Conservation (phyloP, 2,329 filamentous ascomycete genomes). For the Dactylellina drechsleri region DNA sequence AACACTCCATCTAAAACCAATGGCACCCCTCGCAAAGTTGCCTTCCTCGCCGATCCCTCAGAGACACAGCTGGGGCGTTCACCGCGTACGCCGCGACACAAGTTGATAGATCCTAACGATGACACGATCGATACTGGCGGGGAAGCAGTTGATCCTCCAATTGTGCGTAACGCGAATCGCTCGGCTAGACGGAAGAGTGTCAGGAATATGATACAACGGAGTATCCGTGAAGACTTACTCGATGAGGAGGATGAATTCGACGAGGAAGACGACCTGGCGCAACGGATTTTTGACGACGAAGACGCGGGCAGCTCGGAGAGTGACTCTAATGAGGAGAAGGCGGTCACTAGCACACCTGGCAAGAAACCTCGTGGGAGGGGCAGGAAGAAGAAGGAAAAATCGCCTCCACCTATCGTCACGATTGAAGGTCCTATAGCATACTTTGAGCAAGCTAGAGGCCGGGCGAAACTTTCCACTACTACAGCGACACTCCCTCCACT, state of each 20-base stretch:
- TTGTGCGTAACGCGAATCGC: slow-evolving; percentile 70
- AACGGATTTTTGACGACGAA: slow-evolving; percentile 65
- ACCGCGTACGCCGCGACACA: slow-evolving; percentile 46
- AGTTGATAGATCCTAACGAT: slow-evolving; percentile 41
- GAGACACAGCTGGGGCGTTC: slow-evolving; percentile 26
- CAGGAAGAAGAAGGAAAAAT: slow-evolving; percentile 61
- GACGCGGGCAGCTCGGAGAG: slow-evolving; percentile 65
- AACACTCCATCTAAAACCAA: slow-evolving; percentile 40
- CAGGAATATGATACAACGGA: slow-evolving; percentile 77
- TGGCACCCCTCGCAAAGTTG: slow-evolving; percentile 47
- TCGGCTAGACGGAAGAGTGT: slow-evolving; percentile 89
- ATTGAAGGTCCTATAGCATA: slow-evolving; percentile 89
- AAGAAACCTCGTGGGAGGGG: slow-evolving; percentile 67
- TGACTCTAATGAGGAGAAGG: slow-evolving; percentile 58
- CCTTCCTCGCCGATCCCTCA: slow-evolving; percentile 34
- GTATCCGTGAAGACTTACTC: slow-evolving; percentile 62
- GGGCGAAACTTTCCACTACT: slow-evolving; percentile 79
- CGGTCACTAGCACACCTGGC: slow-evolving; percentile 59
- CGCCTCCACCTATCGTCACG: slow-evolving; percentile 75
- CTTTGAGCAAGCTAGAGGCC: slow-evolving; percentile 83
- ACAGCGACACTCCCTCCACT: slow-evolving; percentile 78
- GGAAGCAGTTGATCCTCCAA: slow-evolving; percentile 29
- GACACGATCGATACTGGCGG: slow-evolving; percentile 12
- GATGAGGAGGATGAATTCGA: slow-evolving; percentile 44
- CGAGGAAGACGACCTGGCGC: slow-evolving; percentile 40